Evolutionary conservation across 108 stramenopile genomes (phyloP).

Genomic region (Cyclotella sp.): DNA sequence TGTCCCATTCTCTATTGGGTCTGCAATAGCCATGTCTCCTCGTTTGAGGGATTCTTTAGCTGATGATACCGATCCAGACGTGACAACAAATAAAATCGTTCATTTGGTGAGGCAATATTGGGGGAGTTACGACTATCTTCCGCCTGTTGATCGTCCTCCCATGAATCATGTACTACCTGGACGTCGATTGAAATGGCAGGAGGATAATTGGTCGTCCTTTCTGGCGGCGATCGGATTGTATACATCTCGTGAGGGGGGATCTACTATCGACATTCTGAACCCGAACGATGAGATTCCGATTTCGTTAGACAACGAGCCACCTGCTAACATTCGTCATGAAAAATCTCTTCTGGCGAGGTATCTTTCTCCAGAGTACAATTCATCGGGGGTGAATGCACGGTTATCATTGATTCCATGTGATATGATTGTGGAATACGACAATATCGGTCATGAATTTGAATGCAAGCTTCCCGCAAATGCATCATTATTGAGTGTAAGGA

Average conservation of each 20-base stretch:
- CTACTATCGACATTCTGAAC: background rate
- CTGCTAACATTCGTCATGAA: constrained; percentile 21
- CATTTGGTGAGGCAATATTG: constrained; percentile 34
- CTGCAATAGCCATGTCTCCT: constrained; percentile 40
- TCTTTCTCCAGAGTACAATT: constrained; percentile 40
- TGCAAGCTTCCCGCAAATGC: constrained; percentile 27
- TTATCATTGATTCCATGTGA: constrained; percentile 29
- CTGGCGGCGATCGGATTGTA: constrained; percentile 32
- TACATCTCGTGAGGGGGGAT: background rate
- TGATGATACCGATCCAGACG: constrained; percentile 26
- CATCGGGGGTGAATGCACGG: constrained; percentile 38
- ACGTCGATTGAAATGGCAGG: constrained; percentile 24
- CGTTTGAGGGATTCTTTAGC: constrained; percentile 36
- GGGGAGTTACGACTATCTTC: constrained; percentile 40
- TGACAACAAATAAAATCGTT: constrained; percentile 10
- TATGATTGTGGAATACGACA: background rate
- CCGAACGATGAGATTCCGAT: constrained; percentile 22
- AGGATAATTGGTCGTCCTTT: constrained; percentile 40
- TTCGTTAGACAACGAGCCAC: constrained; percentile 43
- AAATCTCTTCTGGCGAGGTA: constrained; percentile 24
- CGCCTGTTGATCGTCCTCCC: constrained; percentile 23
- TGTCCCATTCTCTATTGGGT: constrained; percentile 43
- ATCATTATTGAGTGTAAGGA: background rate
- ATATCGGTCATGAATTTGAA: constrained; percentile 17
- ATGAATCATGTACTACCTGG: constrained; percentile 22